phyloP scores from a whole-genome alignment of 371 early-diverging fungal genomes.

The Mucor saturninus region DNA sequence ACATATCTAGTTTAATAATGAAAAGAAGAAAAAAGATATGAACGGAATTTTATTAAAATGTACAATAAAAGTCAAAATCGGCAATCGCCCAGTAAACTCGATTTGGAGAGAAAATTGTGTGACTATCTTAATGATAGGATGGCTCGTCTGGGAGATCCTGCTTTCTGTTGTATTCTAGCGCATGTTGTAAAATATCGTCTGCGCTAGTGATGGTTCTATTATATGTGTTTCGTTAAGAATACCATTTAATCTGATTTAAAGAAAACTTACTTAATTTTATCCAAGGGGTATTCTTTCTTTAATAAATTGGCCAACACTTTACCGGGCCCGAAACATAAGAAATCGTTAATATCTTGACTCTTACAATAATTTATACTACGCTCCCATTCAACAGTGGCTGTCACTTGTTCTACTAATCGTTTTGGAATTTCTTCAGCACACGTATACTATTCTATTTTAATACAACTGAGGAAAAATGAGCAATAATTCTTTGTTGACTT shows the following conservation, averaged over 20 bases:
- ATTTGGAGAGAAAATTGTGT: slow-evolving; percentile 10
- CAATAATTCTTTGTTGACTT: slow-evolving; percentile 25
- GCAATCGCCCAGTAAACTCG: not conserved
- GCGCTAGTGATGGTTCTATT: slow-evolving; percentile 46
- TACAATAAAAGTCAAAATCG: not conserved
- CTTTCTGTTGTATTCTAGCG: slow-evolving; percentile 34
- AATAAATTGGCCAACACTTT: slow-evolving; percentile 87
- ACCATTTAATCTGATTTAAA: not conserved
- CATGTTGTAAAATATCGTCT: slow-evolving; percentile 50
- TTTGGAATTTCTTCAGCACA: slow-evolving; percentile 66
- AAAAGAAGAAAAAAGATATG: not conserved
- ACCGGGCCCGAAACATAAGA: slow-evolving; percentile 87
- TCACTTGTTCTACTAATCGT: slow-evolving; percentile 80
- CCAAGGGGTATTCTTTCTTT: slow-evolving; percentile 86
- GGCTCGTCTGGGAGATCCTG: slow-evolving; percentile 18
- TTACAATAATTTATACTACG: slow-evolving; percentile 82
- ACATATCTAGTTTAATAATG: not conserved
- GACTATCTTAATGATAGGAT: slow-evolving; percentile 4
- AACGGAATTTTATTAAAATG: not conserved
- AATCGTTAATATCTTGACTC: slow-evolving; percentile 77
- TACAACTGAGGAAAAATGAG: no score
- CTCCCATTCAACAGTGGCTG: slow-evolving; percentile 90
- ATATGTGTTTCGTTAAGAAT: not conserved
- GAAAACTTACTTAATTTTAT: slow-evolving; percentile 60
- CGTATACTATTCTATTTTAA: slow-evolving; percentile 29